A percentile compares a stretch with the other conserved stretches of the same genome.
Conservation (phyloP, 148 eudicot genomes). For the Gaultheria prostrata region DNA sequence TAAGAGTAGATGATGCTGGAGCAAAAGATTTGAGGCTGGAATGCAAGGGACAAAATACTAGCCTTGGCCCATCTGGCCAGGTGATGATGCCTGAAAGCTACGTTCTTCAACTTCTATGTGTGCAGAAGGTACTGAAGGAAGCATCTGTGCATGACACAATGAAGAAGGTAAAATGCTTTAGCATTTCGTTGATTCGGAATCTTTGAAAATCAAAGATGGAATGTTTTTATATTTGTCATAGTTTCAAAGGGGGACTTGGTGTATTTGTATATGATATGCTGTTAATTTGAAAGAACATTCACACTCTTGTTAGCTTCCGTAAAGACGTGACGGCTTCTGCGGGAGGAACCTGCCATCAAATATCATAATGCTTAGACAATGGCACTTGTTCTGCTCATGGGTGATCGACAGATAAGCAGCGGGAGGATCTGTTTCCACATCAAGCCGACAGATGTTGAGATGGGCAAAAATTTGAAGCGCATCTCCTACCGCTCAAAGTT, state of each 20-base stretch:
- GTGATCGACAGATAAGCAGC: not conserved
- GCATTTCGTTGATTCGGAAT: not conserved
- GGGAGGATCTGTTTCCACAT: not conserved
- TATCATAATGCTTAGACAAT: not conserved
- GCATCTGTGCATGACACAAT: slow-evolving; percentile 11
- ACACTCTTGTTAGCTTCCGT: not conserved
- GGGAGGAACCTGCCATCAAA: not conserved
- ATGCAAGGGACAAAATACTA: slow-evolving; percentile 4
- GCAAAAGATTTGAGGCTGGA: slow-evolving; percentile 10
- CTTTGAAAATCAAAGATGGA: not conserved
- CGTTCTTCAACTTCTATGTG: slow-evolving; percentile 27
- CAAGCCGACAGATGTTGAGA: not conserved
- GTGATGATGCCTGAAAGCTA: slow-evolving; percentile 28
- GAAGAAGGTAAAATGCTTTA: slow-evolving; percentile 18
- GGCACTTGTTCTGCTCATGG: not conserved
- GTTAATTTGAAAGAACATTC: not conserved
- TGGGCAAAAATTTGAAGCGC: not conserved
- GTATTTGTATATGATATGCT: not conserved
- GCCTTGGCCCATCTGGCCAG: slow-evolving; percentile 19
- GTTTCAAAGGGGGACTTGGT: not conserved
- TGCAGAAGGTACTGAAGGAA: slow-evolving; percentile 25
- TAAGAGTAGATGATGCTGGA: not conserved
- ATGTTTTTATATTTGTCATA: not conserved
- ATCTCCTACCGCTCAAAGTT: not conserved
- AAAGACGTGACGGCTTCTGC: not conserved